Base-by-base conservation (phyloP, 2,329 filamentous ascomycete species). In the Passalora sequoiae region DNA sequence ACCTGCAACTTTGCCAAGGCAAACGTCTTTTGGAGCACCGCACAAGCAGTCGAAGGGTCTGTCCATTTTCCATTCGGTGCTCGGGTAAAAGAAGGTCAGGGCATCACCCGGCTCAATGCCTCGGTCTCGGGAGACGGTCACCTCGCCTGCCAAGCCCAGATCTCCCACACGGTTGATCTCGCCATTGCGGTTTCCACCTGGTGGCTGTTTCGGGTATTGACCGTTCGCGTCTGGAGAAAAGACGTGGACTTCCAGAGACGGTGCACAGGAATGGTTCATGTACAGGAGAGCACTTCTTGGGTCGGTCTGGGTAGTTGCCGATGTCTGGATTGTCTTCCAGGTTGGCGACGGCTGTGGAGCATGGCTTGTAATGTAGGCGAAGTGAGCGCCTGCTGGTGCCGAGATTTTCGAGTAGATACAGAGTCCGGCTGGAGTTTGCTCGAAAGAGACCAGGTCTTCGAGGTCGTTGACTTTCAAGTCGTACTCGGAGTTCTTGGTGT, bases 241-340 rank as follows among this genome's bases (percentile, higher is more conserved):
- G 13, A 76, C 75, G 53, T 78, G 74, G 52, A 79, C 76, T 39
- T 75, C 67, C 10, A 79, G 50, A 3, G 68, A 69, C 1, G 76
- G 76, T 20, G 40, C 8, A 57, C 60, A 79, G 2, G 70, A 74
- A 60, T 79, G 76, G 62, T 79, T 80, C 64, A 74, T 70, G 60
- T 70, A 79, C 17, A 78, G 69, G 8, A 79, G 64, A 51, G 77
- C 76, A 46, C 68, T 72, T 60, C 77, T 77, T 4, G 78, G 67
- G 52, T 78, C 75, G 52, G 78, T 74, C 59, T 79, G 75, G 1
- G 67, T 63, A 42, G 67, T 65, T 16, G 59, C 59, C 1, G 67
- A 68, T 1, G 70, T 70, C 52, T 79, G 75, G 2, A 79, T 76
- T 3, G 69, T 73, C 2, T 69, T 69, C 64, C 75, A 78, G 20